Base-by-base conservation (phyloP, 768 basidiomycete genomes). In the Collybiopsis luxurians region DNA sequence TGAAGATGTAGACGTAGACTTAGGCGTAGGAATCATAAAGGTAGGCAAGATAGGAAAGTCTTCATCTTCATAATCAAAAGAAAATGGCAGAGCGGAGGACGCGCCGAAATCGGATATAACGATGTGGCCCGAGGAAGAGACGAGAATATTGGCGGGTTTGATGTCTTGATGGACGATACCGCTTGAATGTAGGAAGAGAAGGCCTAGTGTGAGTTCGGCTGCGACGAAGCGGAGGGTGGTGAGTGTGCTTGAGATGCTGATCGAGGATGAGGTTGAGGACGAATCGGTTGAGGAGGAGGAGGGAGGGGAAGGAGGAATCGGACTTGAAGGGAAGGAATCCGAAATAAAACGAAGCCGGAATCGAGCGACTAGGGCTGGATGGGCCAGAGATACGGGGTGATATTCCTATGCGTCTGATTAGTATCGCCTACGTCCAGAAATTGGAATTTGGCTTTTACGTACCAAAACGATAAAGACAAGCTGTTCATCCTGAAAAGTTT, bases 161-260 rank as follows among this genome's bases (percentile, higher is more conserved):
- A 89, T 81, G 63, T 87, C 85, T 39, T 84, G 81, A 61, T 88
- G 86, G 38, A 87, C 81, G 64, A 87, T 82, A 24, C 86, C 85
- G 60, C 78, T 76, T 55, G 76, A 73, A 63, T 87, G 86, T 1
- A 88, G 64, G 52, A 69, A 73, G 26, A 67, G 56, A 11, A 76
- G 50, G 17, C 71, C 75, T 9, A 76, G 61, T 5, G 69, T 62
- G 21, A 74, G 60, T 57, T 73, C 73, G 2, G 69, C 70, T 17
- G 67, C 61, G 12, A 75, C 58, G 17, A 73, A 57, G 28, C 65
- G 68, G 26, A 73, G 52, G 34, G 66, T 61, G n/a, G 46, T 38
- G 23, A 63, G 23, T 38, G 58, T 19, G 24, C 17, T 6, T 7
- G 17, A 13, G 42, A 1, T 38, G 40, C 38, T 21, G 9, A 23